Percentiles rank a stretch among this genome's conserved stretches.
Conservation (phyloP, 345 rosid genomes). For the Cochlearia excelsa region DNA sequence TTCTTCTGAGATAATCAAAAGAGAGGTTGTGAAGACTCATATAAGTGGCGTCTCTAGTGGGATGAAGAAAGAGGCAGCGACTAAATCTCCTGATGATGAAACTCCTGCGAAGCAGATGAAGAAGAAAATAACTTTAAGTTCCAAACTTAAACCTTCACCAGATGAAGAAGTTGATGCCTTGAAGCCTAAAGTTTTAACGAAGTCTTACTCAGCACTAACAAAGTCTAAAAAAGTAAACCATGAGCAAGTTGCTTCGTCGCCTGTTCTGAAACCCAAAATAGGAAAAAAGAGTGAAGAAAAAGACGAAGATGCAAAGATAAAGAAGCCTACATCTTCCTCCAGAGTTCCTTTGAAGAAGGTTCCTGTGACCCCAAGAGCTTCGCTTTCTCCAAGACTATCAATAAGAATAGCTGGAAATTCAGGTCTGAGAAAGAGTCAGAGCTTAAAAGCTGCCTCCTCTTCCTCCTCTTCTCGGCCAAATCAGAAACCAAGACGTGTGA, state of each 20-base stretch:
- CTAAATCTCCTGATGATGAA: conserved; percentile 24
- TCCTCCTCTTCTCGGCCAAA: conserved; percentile 40
- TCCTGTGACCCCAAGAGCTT: conserved; percentile 39
- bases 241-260: conserved; percentile 19
- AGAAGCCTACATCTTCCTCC: conserved; percentile 30
- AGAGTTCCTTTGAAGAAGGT: conserved; percentile 41
- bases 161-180: conserved; percentile 26
- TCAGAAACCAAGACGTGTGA: conserved; percentile 29
- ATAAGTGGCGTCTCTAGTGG: conserved; percentile 15
- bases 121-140: conserved; percentile 32
- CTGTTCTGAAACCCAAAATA: conserved; percentile 17
- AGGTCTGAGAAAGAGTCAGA: conserved; percentile 42
- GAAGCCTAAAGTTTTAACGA: conserved; percentile 31
- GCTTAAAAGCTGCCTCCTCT: conserved; percentile 38
- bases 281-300: conserved; percentile 21
- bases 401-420: conserved; percentile 38
- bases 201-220: conserved; percentile 30
- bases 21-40: conserved; percentile 31
- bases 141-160: conserved; percentile 23
- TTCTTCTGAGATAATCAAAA: conserved; percentile 31
- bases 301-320: conserved; percentile 31
- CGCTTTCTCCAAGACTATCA: conserved; percentile 39
- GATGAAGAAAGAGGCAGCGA: conserved; percentile 26
- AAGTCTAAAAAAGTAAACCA: conserved; percentile 15
- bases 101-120: conserved; percentile 26